Evolutionary conservation across 2,329 filamentous ascomycete species (phyloP), one percentile per base, ranked within the genome.

Genomic region (Exserohilum rostratum): DNA sequence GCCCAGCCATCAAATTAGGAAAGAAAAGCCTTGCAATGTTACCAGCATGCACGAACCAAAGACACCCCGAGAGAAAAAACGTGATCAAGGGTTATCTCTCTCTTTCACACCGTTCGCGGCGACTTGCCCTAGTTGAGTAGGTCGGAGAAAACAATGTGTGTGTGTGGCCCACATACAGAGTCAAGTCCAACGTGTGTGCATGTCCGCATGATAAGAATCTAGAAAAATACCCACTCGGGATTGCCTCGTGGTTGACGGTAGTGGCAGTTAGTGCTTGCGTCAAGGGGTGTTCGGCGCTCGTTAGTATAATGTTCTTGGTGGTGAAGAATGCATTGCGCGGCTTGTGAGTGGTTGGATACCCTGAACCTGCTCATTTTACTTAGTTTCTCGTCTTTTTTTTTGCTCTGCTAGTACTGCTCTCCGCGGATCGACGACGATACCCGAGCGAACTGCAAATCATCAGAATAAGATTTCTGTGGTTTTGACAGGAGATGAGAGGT

Each of bases 151-250:
- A 25, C 22, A 25, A 25, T 5, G 22, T n/a, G n/a, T n/a, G n/a
- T n/a, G n/a, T n/a, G n/a, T n/a, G n/a, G n/a, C n/a, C n/a, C n/a
- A n/a, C n/a, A n/a, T n/a, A n/a, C n/a, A n/a, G n/a, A n/a, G n/a
- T n/a, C n/a, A n/a, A n/a, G n/a, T 25, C 22, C 22, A 25, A 56
- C n/a, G 57, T 57, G 61, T 70, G 68, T 53, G 55, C 56, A 58
- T 59, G 55, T 46, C n/a, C 66, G 54, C 55, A 62, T 70, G 65
- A 69, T 62, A 55, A 25, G 22, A 38, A 48, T 55, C 48, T 44
- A 57, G 55, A 58, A 49, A 59, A 25, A 25, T 7, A 40, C 46
- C 40, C 27, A n/a, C 40, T n/a, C n/a, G n/a, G n/a, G n/a, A n/a
- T n/a, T 33, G 45, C 46, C 49, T 47, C 50, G 53, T 62, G 54